Evolutionary conservation across 2,329 filamentous ascomycete genomes (phyloP), one percentile per base, ranked within the genome.

Genomic region (Alternaria conjuncta): DNA sequence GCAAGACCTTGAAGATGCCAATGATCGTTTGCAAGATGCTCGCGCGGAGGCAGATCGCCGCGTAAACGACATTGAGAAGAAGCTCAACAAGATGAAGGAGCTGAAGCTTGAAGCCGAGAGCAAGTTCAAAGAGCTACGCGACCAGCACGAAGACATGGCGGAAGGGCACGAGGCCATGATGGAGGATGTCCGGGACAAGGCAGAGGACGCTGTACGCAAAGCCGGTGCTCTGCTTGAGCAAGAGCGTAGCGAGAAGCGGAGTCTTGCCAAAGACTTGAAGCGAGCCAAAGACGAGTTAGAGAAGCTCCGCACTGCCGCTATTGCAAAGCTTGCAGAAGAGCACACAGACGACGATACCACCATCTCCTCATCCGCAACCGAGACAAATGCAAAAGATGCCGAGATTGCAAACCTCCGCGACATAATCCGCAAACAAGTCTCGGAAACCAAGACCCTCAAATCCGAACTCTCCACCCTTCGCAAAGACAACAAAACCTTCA

Each of bases 171-270:
- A 75, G 53, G 61, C 68, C 3, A 67, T 71, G 45, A 51, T 77
- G 25, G 71, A 75, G 54, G 70, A 75, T 25, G 68, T 78, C 12
- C 76, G 75, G 20, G 69, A 73, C 10, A 80, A 75, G 36, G 77
- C 78, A 6, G 77, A 79, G 59, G 77, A 80, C 47, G 77, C 74
- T 4, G 71, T 80, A 3, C 70, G 75, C 54, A 79, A 78, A 63
- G 71, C 73, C 5, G 73, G 73, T 41, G 65, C 69, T 10, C 63
- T 80, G 6, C 69, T 80, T 5, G 69, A 77, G 23, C 72, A 74
- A n/a, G 76, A 80, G 57, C 69, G 76, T 25, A 72, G 59, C 36
- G 77, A 79, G 51, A 79, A 76, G 66, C 69, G 68, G 32, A 68
- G 72, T 25, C 46, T 75, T 15, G 50, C 61, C 2, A 77, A 73